Evolutionary conservation across 1,284 basidiomycete species (phyloP).

Genomic region (Fomitopsis betulina): DNA sequence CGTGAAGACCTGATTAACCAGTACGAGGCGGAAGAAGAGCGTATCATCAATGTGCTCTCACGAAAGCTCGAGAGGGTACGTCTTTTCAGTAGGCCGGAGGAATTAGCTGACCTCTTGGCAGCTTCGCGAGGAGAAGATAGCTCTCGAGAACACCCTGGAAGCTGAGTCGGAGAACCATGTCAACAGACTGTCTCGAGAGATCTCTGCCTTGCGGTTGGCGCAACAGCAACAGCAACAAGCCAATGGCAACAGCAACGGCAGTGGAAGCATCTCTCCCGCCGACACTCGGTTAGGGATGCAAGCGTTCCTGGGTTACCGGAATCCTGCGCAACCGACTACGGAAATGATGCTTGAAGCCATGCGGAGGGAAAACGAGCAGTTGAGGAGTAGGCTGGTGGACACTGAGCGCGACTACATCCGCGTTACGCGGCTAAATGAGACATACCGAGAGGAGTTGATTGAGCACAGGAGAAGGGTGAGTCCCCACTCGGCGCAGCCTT

Average conservation of each 20-base stretch:
- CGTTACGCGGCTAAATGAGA: conserved; percentile 68
- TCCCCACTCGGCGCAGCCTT: conserved; percentile 12
- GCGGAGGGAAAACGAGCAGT: conserved; percentile 69
- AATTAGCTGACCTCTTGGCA: conserved; percentile 24
- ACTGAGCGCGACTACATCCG: conserved; percentile 73
- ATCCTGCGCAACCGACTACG: conserved; percentile 46
- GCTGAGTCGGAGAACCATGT: conserved; percentile 79
- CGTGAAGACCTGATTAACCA: conserved; percentile 77
- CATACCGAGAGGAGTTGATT: conserved; percentile 77
- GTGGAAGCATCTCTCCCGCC: conserved; percentile 29
- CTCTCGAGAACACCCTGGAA: conserved; percentile 74
- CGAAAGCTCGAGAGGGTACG: conserved; percentile 75
- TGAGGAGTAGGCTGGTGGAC: conserved; percentile 58
- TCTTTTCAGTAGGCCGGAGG: conserved; percentile 2
- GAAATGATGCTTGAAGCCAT: conserved; percentile 70
- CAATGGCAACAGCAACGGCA: conserved; percentile 27
- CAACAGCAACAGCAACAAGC: conserved; percentile 40
- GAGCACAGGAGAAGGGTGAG: conserved; percentile 69
- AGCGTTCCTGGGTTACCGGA: conserved; percentile 17
- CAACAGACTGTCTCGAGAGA: conserved; percentile 65
- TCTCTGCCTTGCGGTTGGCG: conserved; percentile 56
- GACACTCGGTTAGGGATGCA: conserved; percentile 17
- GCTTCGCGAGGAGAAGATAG: conserved; percentile 78
- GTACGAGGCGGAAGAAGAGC: conserved; percentile 83
- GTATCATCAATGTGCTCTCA: conserved; percentile 76